Conservation (phyloP, 2,329 filamentous ascomycete genomes). For the Monosporascus sp. region DNA sequence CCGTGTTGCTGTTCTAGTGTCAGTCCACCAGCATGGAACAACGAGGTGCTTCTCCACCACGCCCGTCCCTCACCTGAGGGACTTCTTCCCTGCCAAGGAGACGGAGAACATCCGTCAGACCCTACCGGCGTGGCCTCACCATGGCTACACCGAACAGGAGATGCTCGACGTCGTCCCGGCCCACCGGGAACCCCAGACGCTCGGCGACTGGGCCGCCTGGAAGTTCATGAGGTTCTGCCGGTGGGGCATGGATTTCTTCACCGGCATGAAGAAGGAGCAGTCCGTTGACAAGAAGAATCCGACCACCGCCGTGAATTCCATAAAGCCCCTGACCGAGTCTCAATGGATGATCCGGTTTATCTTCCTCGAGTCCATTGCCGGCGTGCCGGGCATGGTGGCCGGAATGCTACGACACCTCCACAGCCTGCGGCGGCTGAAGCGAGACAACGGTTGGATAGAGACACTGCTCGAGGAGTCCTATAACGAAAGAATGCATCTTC, state of each 20-base stretch:
- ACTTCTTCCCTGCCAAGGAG: conserved; percentile 58
- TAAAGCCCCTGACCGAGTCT: conserved; percentile 66
- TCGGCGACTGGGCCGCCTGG: conserved; percentile 75
- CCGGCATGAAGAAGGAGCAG: conserved; percentile 68
- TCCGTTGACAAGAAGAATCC: conserved; percentile 54
- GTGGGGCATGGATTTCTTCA: conserved; percentile 75
- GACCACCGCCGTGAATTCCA: conserved; percentile 46
- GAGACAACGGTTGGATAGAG: conserved; percentile 97
- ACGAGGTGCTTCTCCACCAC: conserved; percentile 46
- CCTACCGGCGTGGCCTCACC: conserved; percentile 63
- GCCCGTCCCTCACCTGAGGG: conserved; percentile 37
- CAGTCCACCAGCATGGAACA: conserved; percentile 16
- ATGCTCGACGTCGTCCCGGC: conserved; percentile 70
- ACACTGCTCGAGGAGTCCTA: conserved; percentile 84
- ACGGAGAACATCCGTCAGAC: conserved; percentile 58
- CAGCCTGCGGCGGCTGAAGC: conserved; percentile 76
- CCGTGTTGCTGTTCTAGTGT: conserved; percentile 20
- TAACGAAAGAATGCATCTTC: conserved; percentile 89
- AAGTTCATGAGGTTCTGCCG: conserved; percentile 69
- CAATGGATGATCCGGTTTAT: conserved; percentile 90
- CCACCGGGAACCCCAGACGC: conserved; percentile 67
- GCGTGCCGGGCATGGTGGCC: conserved; percentile 93
- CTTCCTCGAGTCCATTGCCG: conserved; percentile 91
- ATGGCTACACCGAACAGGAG: conserved; percentile 70
- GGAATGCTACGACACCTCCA: conserved; percentile 89